Evolutionary conservation across 805 yeast genomes (phyloP), one percentile per base, ranked within the genome.

Genomic region (Monosporozyma aerobia): DNA sequence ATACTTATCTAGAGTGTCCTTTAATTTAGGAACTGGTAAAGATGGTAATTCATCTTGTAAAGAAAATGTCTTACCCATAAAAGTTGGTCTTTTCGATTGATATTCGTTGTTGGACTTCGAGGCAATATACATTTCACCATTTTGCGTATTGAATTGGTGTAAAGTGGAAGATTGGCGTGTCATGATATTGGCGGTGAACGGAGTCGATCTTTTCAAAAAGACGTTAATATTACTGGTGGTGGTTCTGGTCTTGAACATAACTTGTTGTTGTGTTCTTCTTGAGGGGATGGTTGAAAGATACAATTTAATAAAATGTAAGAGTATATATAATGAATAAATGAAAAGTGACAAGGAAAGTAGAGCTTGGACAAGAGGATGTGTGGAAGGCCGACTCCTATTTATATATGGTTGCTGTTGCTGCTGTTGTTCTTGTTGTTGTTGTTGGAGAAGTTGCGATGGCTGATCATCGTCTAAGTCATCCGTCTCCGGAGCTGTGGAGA

Each of bases 21-120:
- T 76, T 53, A 92, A 75, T 1, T 83, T 70, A 2, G 99, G 99
- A 6, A 92, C 95, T 0, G 97, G 97, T 59, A 92, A 77, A 49
- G 80, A 76, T 6, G 97, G 97, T 51, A 92, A 77, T 47, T 80
- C 72, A 43, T 77, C 74, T 68, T 90, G 97, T 72, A 75, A 80
- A 57, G 82, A 78, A 72, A 73, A 87, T 55, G 92, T 81, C 54
- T 78, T 80, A 40, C 94, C 95, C 61, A 80, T 80, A 59, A 65
- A 70, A 13, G 51, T 49, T 1, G 57, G 47, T 47, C 68, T 55
- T 19, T 51, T 45, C 7, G 41, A 33, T 43, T 62, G 67, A 49
- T 64, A 59, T 27, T 43, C 49, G n/a, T 50, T 48, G 44, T 65
- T 64, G 22, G 59, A 54, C 30, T 57, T 56, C 8, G 47, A 44